Percentiles rank a stretch among this genome's conserved stretches.
These are phyloP conservation scores for Ecytonucleospora hepatopenaei DNA, from an alignment of 371 early-diverging fungal species.

Conservation along the genomic window DNA sequence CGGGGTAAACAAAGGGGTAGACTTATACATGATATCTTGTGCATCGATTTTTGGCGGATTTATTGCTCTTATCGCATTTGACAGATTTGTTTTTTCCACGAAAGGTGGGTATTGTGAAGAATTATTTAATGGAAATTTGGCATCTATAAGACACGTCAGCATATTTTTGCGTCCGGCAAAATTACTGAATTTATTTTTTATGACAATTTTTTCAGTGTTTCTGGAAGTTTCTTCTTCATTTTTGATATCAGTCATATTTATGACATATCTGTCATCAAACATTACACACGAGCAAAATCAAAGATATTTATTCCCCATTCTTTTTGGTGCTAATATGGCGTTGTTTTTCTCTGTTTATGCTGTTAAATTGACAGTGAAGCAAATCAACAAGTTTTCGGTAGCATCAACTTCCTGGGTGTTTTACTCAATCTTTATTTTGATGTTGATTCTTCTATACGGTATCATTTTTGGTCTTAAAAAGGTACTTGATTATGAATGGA, in stretches of 20 bases:
- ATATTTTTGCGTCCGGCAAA: not conserved
- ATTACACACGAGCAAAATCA: conserved; percentile 3
- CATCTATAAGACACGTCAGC: conserved; percentile 1
- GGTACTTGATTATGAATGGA: not conserved
- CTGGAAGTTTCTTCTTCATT: conserved; percentile 3
- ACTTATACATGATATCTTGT: not conserved
- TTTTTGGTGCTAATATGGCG: not conserved
- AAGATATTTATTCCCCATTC: conserved; percentile 10
- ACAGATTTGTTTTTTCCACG: not conserved
- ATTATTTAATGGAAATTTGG: not conserved
- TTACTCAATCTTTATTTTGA: not conserved
- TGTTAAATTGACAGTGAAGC: not conserved
- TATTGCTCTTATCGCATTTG: not conserved
- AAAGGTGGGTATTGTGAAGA: not conserved
- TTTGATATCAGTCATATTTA: conserved; percentile 1
- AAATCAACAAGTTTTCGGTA: not conserved
- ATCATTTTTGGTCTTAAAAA: not conserved
- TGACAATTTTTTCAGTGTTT: conserved; percentile 18
- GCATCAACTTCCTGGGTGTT: not conserved
- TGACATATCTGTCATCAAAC: conserved; percentile 8
- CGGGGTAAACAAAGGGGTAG: conserved; percentile 5
- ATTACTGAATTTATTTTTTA: not conserved
- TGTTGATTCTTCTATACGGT: not conserved
- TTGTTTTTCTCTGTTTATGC: not conserved
- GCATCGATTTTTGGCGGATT: not conserved